phyloP scores from a whole-genome alignment of 2,329 filamentous ascomycete species.

The Pseudophaeomoniella oleicola region DNA sequence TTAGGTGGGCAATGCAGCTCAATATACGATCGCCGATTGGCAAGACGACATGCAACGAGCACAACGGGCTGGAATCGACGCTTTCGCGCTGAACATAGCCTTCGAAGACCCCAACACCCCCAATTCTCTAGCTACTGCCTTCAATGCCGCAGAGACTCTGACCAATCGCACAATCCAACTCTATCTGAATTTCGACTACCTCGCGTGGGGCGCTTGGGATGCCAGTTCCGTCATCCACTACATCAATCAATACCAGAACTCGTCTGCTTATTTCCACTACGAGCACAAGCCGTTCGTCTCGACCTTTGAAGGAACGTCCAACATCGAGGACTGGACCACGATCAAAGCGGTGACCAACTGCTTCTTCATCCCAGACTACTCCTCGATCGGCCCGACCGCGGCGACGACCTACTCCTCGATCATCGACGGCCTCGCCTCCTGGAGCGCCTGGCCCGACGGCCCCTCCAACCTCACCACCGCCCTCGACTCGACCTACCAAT shows the following conservation, averaged over 20 bases:
- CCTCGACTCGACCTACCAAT: background rate
- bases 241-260: constrained; percentile 14
- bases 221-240: constrained; percentile 12
- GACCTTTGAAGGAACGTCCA: constrained; percentile 30
- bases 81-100: constrained; percentile 37
- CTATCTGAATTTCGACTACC: constrained; percentile 24
- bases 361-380: constrained; percentile 34
- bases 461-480: background rate
- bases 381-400: constrained; percentile 17
- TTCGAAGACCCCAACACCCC: background rate
- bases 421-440: background rate
- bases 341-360: constrained; percentile 26
- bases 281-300: constrained; percentile 21
- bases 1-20: background rate
- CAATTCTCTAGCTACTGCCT: background rate
- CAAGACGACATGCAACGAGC: constrained; percentile 33
- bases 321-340: constrained; percentile 26
- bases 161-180: constrained; percentile 17
- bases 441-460: background rate
- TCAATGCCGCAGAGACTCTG: constrained; percentile 3
- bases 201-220: constrained; percentile 17
- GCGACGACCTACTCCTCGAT: constrained; percentile 7
- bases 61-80: constrained; percentile 29
- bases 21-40: constrained; percentile 21
- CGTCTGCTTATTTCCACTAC: constrained; percentile 16